Evolutionary conservation across 768 basidiomycete species (phyloP).

Genomic region (Lactarius pseudohatsudake): DNA sequence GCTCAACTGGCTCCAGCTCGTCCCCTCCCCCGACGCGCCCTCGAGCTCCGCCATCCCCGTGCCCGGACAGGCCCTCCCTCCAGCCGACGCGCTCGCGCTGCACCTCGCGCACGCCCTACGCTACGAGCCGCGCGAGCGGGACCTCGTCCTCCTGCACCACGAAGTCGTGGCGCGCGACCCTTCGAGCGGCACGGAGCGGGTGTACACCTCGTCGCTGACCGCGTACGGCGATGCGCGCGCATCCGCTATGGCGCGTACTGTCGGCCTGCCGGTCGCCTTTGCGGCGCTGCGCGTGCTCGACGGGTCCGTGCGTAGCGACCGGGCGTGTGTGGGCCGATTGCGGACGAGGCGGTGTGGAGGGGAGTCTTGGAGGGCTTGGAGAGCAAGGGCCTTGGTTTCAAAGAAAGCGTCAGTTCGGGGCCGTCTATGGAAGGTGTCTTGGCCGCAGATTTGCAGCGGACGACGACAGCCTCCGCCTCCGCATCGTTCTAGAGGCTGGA

Average conservation of each 20-base stretch:
- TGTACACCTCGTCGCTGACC: conserved; percentile 66
- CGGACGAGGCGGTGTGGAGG: conserved; percentile 55
- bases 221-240: conserved; percentile 56
- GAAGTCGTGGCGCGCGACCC: conserved; percentile 58
- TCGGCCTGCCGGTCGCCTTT: conserved; percentile 85
- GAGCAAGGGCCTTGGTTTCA: conserved; percentile 44
- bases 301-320: conserved; percentile 47
- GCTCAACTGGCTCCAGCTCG: conserved; percentile 51
- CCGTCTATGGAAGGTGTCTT: conserved; percentile 42
- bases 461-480: conserved; percentile 1
- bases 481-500: neutral
- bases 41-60: conserved; percentile 41
- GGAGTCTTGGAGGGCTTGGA: conserved; percentile 64
- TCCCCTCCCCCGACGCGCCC: conserved; percentile 29
- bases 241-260: conserved; percentile 89
- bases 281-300: conserved; percentile 73
- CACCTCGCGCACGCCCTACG: conserved; percentile 69
- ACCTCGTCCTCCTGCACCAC: conserved; percentile 86
- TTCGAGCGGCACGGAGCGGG: conserved; percentile 39
- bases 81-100: conserved; percentile 73
- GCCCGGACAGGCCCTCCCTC: conserved; percentile 44
- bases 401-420: conserved; percentile 41
- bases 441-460: conserved; percentile 22
- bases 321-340: conserved; percentile 71
- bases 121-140: conserved; percentile 71